Base-by-base conservation (phyloP, 257 asterid genomes). In the Mitragyna speciosa region DNA sequence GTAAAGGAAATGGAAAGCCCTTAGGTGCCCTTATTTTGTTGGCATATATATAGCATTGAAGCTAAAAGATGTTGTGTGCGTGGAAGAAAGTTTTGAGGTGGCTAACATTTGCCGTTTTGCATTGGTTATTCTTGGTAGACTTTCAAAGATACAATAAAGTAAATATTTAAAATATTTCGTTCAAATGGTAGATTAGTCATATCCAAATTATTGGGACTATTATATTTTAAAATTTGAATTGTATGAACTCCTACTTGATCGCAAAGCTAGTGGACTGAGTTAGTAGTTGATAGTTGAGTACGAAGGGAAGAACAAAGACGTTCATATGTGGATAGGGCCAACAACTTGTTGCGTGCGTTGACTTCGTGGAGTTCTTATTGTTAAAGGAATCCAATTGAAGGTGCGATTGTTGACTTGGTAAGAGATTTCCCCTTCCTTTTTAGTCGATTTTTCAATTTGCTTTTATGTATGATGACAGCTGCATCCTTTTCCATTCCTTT, bases 391-490 rank as follows among this genome's bases (percentile, higher is more conserved):
- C 88, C 80, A 74, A 74, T n/a, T 22, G 83, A 78, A 79, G 79
- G 71, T 75, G 85, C 89, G 69, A 58, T n/a, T 67, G 4, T 88
- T 87, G 92, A 90, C 92, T 77, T 58, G 59, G 78, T 58, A 75
- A 74, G 66, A 83, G 84, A 87, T 85, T 36, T 70, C 84, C 64
- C 0, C 2, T 39, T 68, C n/a, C n/a, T 28, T 17, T 33, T 43
- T 39, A 12, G 12, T 22, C 7, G 77, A 80, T 36, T 78, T 41
- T 80, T 80, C 68, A 17, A 73, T 73, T 73, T 73, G 36, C 39
- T 71, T 20, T 45, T 10, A 0, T 45, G 20, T 16, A 9, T 2
- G 59, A 71, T 71, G 54, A 45, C 58, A 43, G 11, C 47, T 20
- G 26, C 41, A 7, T 9, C 74, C 74, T 70, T 41, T 22, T 8